A percentile compares a stretch with the other conserved stretches of the same genome.
These are phyloP conservation scores for Dentiscutata heterogama DNA, from an alignment of 371 early-diverging fungal genomes.

Conservation along the genomic window DNA sequence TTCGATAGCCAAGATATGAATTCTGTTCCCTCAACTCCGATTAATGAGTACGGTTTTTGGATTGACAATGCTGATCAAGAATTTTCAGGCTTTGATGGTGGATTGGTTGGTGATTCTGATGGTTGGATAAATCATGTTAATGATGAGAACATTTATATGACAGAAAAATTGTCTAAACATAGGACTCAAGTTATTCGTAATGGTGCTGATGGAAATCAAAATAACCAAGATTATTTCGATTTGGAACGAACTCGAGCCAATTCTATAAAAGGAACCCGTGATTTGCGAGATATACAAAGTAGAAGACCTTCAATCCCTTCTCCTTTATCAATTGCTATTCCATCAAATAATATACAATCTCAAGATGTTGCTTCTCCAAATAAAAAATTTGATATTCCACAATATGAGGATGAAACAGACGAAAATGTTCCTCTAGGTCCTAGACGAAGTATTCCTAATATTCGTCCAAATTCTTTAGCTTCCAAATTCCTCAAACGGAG, in stretches of 20 bases:
- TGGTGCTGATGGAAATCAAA: background rate
- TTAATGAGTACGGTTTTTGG: conserved; percentile 28
- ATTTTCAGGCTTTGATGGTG: conserved; percentile 34
- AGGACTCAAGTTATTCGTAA: background rate
- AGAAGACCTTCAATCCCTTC: conserved; percentile 38
- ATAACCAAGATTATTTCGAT: background rate
- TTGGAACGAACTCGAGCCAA: background rate
- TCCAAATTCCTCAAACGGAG: conserved; percentile 32
- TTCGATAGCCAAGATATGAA: conserved; percentile 1
- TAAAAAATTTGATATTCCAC: background rate
- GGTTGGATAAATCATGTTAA: conserved; percentile 31
- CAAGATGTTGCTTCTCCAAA: background rate
- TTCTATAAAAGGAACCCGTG: background rate
- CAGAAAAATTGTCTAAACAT: background rate
- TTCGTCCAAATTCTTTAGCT: conserved; percentile 24
- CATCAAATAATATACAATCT: background rate
- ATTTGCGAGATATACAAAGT: conserved; percentile 16
- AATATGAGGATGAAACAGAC: background rate
- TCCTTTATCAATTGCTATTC: conserved; percentile 39
- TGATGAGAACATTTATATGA: background rate
- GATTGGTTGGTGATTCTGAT: background rate
- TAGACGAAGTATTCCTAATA: conserved; percentile 39
- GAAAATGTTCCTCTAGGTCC: conserved; percentile 32
- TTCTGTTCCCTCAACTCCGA: conserved; percentile 28
- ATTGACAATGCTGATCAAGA: conserved; percentile 9